Conservation (phyloP, 2,329 filamentous ascomycete genomes). For the Colletotrichum spaethianum region DNA sequence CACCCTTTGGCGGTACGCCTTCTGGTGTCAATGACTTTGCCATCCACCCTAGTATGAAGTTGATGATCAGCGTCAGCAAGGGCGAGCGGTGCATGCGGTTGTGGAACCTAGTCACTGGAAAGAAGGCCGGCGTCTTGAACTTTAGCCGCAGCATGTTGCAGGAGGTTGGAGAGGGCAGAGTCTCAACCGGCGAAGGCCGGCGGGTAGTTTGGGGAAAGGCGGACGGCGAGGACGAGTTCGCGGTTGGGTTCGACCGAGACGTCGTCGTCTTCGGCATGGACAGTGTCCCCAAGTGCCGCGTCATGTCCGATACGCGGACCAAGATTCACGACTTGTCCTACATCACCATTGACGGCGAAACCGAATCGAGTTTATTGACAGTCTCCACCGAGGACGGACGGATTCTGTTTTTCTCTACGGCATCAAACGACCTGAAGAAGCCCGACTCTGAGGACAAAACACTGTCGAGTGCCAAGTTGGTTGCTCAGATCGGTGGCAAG, state of each 20-base stretch:
- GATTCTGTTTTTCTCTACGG: slow-evolving; percentile 86
- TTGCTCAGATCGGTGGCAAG: slow-evolving; percentile 86
- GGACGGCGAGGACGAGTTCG: slow-evolving; percentile 85
- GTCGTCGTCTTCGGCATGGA: slow-evolving; percentile 90
- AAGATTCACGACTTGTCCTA: slow-evolving; percentile 91
- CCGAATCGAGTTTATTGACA: slow-evolving; percentile 73
- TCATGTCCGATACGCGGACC: slow-evolving; percentile 76
- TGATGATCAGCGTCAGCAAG: slow-evolving; percentile 93
- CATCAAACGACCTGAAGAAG: slow-evolving; percentile 60
- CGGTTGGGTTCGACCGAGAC: slow-evolving; percentile 90
- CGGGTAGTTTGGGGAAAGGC: slow-evolving; percentile 84
- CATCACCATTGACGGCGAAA: slow-evolving; percentile 66
- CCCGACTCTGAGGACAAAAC: slow-evolving; percentile 46
- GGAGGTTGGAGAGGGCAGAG: slow-evolving; percentile 82
- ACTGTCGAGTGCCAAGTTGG: slow-evolving; percentile 73
- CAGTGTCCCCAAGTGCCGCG: slow-evolving; percentile 82
- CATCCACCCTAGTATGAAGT: slow-evolving; percentile 94
- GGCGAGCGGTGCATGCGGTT: slow-evolving; percentile 93
- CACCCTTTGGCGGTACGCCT: slow-evolving; percentile 83
- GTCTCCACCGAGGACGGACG: slow-evolving; percentile 93
- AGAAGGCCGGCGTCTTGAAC: slow-evolving; percentile 93
- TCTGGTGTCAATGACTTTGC: slow-evolving; percentile 96
- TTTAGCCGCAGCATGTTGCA: slow-evolving; percentile 82
- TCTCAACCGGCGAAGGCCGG: slow-evolving; percentile 85
- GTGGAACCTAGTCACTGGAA: slow-evolving; percentile 97